Evolutionary conservation across 2,329 filamentous ascomycete species (phyloP).

Genomic region (Xylariomycetidae sp.): DNA sequence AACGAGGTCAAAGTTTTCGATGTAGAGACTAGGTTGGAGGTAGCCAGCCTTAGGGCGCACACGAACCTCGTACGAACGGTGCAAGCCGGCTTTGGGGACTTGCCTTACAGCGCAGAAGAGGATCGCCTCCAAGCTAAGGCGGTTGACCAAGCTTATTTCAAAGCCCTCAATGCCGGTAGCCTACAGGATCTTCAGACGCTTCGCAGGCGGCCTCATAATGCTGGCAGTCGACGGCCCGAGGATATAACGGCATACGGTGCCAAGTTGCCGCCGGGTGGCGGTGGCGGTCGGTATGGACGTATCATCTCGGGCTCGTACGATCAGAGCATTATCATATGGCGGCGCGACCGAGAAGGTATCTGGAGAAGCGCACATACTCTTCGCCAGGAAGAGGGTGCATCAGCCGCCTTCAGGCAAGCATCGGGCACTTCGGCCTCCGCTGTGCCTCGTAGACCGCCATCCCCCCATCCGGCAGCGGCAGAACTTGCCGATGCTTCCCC

Average conservation of each 20-base stretch:
- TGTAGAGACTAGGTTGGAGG: slow-evolving; percentile 76
- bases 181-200: slow-evolving; percentile 34
- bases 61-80: slow-evolving; percentile 84
- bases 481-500: slow-evolving; percentile 5
- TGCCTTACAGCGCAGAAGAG: slow-evolving; percentile 73
- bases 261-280: slow-evolving; percentile 84
- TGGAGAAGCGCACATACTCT: slow-evolving; percentile 78
- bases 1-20: slow-evolving; percentile 96
- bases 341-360: slow-evolving; percentile 74
- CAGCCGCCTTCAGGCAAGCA: slow-evolving; percentile 36
- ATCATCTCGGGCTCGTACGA: slow-evolving; percentile 98
- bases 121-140: slow-evolving; percentile 67
- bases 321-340: slow-evolving; percentile 93
- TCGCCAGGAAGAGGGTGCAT: slow-evolving; percentile 66
- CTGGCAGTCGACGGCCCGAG: slow-evolving; percentile 69
- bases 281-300: slow-evolving; percentile 82
- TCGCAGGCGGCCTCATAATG: slow-evolving; percentile 47
- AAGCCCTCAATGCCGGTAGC: slow-evolving; percentile 48
- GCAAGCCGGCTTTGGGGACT: slow-evolving; percentile 88
- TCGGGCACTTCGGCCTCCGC: slow-evolving; percentile 7
- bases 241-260: slow-evolving; percentile 78
- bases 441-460: slow-evolving; percentile 11
- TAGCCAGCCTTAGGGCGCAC: slow-evolving; percentile 81
- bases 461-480: slow-evolving; percentile 6
- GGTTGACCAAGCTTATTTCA: slow-evolving; percentile 70